Evolutionary conservation across 768 basidiomycete genomes (phyloP), one percentile per base, ranked within the genome.

Genomic region (Stropharia rugosoannulata): DNA sequence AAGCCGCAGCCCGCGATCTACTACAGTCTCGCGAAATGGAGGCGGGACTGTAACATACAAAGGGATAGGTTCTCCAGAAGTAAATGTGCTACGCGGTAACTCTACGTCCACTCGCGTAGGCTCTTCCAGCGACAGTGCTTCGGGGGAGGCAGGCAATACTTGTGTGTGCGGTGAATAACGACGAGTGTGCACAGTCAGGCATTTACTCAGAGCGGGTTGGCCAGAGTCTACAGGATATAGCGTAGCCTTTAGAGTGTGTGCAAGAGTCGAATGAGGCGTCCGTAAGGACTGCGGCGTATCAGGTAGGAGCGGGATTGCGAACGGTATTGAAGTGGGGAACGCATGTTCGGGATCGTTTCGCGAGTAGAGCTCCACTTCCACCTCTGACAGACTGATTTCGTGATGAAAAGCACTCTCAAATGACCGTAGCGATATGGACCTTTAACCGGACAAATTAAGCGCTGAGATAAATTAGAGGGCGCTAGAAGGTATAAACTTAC

Each of bases 281-380:
- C 86, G 84, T 29, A 94, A 76, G 39, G 89, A 90, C 67, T 94
- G 90, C 0, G 93, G 93, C 5, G 89, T 85, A 69, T 95, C 93
- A 40, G 81, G 71, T 56, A 79, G 82, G 50, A 95, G 78, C 10
- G 89, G 90, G 57, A 95, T 85, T 37, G 90, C 82, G 70, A 95
- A 95, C n/a, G 87, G 84, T 57, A 88, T 81, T 18, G 81, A 80
- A 2, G 84, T 77, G 4, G 88, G 87, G 55, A 86, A 73, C 19
- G 73, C 63, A 45, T 65, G 59, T 46, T 76, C 64, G 40, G 70
- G 61, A 9, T 64, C 68, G 13, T 74, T 69, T 42, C 75, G 71
- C 7, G 80, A 76, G 59, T 78, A 84, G 41, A 91, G 72, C 56
- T 82, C 78, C 44, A 83, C 64, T 56, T 87, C 82, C 10, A 79